Base-by-base conservation (phyloP, 208 protist species). In the Trypanosoma congolense region DNA sequence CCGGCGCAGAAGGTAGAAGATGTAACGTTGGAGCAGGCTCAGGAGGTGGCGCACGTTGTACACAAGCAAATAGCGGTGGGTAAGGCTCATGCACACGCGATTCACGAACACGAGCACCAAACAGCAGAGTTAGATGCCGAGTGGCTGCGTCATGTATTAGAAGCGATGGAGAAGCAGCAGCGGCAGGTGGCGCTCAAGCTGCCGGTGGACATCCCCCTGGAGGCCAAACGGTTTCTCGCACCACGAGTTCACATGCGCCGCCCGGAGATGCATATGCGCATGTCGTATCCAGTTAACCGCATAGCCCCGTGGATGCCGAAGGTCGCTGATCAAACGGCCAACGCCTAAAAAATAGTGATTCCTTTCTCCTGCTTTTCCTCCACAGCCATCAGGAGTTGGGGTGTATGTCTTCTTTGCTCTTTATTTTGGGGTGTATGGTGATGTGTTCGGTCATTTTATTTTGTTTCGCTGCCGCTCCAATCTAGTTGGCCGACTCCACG, bases 291-390 rank as follows among this genome's bases (percentile, higher is more conserved):
- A 3, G 80, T 91, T 24, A 91, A 90, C 65, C 83, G 83, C 43
- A 73, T 73, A n/a, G 87, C 87, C n/a, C 87, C 87, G 29, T 95
- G 87, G 87, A 89, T 95, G 84, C 73, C 83, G 31, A 90, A 88
- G 77, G 51, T 73, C 26, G 70, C 72, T 12, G 83, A 91, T 31
- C 77, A 88, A 61, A 75, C 67, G 6, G 77, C 81, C 6, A 94
- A 94, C 59, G 80, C 70, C 44, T 94, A 87, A 74, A n/a, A n/a
- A n/a, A n/a, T n/a, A n/a, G n/a, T n/a, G n/a, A n/a, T n/a, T n/a
- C n/a, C n/a, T n/a, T n/a, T n/a, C n/a, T n/a, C n/a, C n/a, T n/a
- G n/a, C n/a, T n/a, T n/a, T n/a, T n/a, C n/a, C n/a, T n/a, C n/a
- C n/a, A n/a, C n/a, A n/a, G n/a, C n/a, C n/a, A n/a, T n/a, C n/a